Evolutionary conservation across 495 filamentous ascomycete species (phyloP).

Genomic region (Parathielavia appendiculata): DNA sequence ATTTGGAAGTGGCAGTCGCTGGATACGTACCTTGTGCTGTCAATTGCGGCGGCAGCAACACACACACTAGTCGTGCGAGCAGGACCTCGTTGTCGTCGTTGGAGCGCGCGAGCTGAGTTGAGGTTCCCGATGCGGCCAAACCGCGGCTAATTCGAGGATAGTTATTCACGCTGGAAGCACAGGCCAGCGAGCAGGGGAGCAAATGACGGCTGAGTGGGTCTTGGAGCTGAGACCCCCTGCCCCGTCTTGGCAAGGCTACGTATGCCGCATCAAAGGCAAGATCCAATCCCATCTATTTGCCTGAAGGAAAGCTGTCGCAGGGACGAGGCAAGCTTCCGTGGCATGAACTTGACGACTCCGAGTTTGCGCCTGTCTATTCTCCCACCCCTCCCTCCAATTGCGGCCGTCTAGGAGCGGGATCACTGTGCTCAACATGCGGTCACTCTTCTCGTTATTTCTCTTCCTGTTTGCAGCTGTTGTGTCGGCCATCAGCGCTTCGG

Average conservation of each 20-base stretch:
- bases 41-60: constrained; percentile 12
- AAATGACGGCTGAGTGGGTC: constrained; percentile 10
- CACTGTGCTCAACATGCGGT: constrained; percentile 57
- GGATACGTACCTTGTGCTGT: neutral
- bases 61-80: neutral
- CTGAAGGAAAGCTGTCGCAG: constrained; percentile 4
- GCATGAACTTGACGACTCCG: constrained; percentile 20
- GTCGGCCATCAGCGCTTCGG: constrained; percentile 72
- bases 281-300: neutral
- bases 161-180: neutral
- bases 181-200: constrained; percentile 11
- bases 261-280: constrained; percentile 29
- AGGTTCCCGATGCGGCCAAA: constrained; percentile 21
- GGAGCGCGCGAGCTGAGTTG: constrained; percentile 3
- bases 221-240: constrained; percentile 1
- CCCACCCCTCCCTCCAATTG: neutral
- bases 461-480: constrained; percentile 59
- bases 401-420: constrained; percentile 24
- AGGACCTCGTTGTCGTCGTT: constrained; percentile 3
- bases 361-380: constrained; percentile 11
- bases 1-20: neutral
- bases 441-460: constrained; percentile 63
- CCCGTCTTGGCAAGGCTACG: constrained; percentile 38
- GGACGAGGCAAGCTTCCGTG: constrained; percentile 18
- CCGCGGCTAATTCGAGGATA: constrained; percentile 20